Evolutionary conservation across 2,329 filamentous ascomycete species (phyloP).

Genomic region (Pseudogymnoascus pannorum): DNA sequence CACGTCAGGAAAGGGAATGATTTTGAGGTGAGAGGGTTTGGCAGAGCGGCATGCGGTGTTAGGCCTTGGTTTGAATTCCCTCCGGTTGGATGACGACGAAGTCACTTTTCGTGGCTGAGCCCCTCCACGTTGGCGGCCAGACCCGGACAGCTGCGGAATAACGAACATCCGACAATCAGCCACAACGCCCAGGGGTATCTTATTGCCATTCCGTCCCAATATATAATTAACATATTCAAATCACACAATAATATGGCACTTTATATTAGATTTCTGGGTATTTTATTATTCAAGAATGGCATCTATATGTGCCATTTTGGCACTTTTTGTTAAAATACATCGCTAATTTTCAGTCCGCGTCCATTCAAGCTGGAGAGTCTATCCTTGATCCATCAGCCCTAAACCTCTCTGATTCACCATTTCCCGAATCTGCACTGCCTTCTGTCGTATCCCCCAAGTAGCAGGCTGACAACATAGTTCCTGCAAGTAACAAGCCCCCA

Average conservation of each 20-base stretch:
- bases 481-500: constrained; percentile 5
- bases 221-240: not conserved
- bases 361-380: not conserved
- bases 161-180: not conserved
- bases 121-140: not conserved
- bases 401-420: not conserved
- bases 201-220: not conserved
- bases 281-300: not conserved
- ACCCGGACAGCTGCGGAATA: not conserved
- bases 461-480: constrained; percentile 1
- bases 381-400: not conserved
- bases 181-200: not conserved
- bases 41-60: not conserved
- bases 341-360: not conserved
- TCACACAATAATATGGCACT: not conserved
- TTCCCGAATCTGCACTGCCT: not conserved
- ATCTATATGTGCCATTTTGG: not conserved
- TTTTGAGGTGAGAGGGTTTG: not conserved
- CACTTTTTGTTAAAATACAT: not conserved
- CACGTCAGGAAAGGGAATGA: not conserved
- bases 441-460: not conserved
- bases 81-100: constrained; percentile 1
- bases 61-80: not conserved
- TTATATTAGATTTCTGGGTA: not conserved
- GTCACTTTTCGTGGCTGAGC: constrained; percentile 6